Conservation (phyloP, 257 asterid genomes). For the Nicotiana noctiflora region DNA sequence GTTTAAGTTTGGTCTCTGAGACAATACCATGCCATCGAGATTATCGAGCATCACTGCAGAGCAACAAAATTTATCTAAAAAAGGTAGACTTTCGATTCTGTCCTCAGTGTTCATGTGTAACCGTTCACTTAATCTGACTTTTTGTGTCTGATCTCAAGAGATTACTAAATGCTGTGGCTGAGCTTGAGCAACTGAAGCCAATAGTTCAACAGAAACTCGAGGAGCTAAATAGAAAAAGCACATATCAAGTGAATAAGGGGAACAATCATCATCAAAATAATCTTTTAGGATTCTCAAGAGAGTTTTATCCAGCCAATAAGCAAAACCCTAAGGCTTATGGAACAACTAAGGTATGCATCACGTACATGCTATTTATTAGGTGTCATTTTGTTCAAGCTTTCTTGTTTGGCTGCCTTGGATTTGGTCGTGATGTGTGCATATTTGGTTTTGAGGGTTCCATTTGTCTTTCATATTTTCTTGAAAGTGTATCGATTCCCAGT, state of each 20-base stretch:
- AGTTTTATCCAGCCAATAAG: slow-evolving; percentile 36
- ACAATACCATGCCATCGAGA: slow-evolving; percentile 93
- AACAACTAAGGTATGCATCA: slow-evolving; percentile 40
- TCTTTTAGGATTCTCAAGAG: slow-evolving; percentile 32
- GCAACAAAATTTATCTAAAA: slow-evolving; percentile 50
- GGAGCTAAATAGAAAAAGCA: slow-evolving; percentile 43
- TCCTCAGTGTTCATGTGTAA: not conserved
- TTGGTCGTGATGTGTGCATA: not conserved
- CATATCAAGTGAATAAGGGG: slow-evolving; percentile 30
- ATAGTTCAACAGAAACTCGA: slow-evolving; percentile 62
- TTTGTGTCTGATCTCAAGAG: slow-evolving; percentile 35
- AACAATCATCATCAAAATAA: slow-evolving; percentile 30
- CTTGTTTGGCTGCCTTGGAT: not conserved
- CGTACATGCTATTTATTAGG: not conserved
- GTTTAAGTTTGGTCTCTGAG: slow-evolving; percentile 83
- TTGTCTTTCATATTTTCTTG: not conserved
- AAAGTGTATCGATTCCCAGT: not conserved
- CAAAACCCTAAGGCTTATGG: slow-evolving; percentile 35
- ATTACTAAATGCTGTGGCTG: slow-evolving; percentile 50
- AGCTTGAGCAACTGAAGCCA: slow-evolving; percentile 86
- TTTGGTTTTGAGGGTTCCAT: not conserved
- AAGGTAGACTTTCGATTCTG: slow-evolving; percentile 31
- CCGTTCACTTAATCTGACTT: not conserved
- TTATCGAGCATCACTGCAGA: slow-evolving; percentile 48
- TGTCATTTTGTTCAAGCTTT: not conserved